A percentile compares a stretch with the other conserved stretches of the same genome.
Evolutionary conservation across 139 green algal genomes (phyloP).

Genomic region (Coelastrella sp.): DNA sequence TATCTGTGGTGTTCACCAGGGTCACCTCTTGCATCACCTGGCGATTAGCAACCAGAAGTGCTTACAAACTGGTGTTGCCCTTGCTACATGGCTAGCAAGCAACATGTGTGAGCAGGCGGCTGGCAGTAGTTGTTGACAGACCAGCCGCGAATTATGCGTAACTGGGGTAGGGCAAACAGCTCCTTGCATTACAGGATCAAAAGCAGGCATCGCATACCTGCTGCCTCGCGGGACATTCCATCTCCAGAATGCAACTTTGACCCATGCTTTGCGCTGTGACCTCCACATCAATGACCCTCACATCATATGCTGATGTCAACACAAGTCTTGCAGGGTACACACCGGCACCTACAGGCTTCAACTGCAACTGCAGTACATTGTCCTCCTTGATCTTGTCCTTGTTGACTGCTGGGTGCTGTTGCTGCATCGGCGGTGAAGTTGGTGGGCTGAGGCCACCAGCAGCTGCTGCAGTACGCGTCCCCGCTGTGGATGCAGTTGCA

Average conservation of each 20-base stretch:
- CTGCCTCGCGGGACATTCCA: slow-evolving; percentile 65
- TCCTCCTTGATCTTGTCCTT: background rate
- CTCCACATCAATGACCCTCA: slow-evolving; percentile 78
- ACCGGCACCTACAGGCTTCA: slow-evolving; percentile 69
- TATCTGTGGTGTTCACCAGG: slow-evolving; percentile 73
- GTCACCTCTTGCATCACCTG: slow-evolving; percentile 69
- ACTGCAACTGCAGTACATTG: slow-evolving; percentile 59
- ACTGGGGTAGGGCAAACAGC: background rate
- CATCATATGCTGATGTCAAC: slow-evolving; percentile 68
- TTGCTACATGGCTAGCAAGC: too few relatives aligned
- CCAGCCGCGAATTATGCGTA: too few relatives aligned
- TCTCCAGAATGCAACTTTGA: slow-evolving; percentile 68
- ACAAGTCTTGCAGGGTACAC: slow-evolving; percentile 75
- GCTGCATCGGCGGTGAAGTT: background rate
- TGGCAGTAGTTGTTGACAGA: background rate
- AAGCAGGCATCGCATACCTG: slow-evolving; percentile 50
- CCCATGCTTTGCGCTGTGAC: slow-evolving; percentile 63
- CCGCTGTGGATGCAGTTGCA: background rate
- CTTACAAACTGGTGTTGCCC: background rate
- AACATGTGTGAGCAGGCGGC: background rate
- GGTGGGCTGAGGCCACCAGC: background rate
- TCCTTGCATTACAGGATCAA: background rate
- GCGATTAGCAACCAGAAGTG: background rate
- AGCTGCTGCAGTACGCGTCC: background rate
- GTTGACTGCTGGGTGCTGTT: background rate